phyloP scores from a whole-genome alignment of 306 rosid species.

The Pyrus pyrifolia region DNA sequence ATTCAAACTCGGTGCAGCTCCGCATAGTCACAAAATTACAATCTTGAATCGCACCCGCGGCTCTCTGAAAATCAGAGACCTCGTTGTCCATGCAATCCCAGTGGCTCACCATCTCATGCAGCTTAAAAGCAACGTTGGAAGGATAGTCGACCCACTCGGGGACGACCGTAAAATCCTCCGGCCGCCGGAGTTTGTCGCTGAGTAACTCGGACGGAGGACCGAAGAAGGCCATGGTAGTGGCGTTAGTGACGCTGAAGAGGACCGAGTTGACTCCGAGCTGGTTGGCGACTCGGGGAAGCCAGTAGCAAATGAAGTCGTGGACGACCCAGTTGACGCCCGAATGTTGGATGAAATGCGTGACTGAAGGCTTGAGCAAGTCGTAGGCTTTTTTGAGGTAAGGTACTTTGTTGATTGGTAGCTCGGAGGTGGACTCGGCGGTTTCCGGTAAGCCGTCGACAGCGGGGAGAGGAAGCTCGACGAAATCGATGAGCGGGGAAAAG shows the following conservation, averaged over 20 bases:
- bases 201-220: conserved; percentile 2
- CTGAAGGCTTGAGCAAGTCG: conserved; percentile 10
- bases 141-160: conserved; percentile 7
- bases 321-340: conserved; percentile 13
- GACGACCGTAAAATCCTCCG: conserved; percentile 20
- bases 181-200: background rate
- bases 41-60: background rate
- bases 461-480: conserved; percentile 16
- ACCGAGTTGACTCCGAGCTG: background rate
- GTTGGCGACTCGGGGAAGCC: conserved; percentile 3
- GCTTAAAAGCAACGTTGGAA: conserved; percentile 1
- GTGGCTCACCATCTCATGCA: conserved; percentile 2
- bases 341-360: background rate
- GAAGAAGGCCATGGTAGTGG: background rate
- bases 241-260: background rate
- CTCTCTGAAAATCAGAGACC: background rate
- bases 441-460: conserved; percentile 4
- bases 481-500: background rate
- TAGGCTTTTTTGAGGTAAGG: conserved; percentile 17
- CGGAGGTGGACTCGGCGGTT: conserved; percentile 23
- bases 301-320: conserved; percentile 6
- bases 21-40: background rate
- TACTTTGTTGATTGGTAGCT: conserved; percentile 4
- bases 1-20: conserved; percentile 12
- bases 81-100: conserved; percentile 15